phyloP scores from a whole-genome alignment of 495 filamentous ascomycete genomes.

The Stereocaulon alpinum region DNA sequence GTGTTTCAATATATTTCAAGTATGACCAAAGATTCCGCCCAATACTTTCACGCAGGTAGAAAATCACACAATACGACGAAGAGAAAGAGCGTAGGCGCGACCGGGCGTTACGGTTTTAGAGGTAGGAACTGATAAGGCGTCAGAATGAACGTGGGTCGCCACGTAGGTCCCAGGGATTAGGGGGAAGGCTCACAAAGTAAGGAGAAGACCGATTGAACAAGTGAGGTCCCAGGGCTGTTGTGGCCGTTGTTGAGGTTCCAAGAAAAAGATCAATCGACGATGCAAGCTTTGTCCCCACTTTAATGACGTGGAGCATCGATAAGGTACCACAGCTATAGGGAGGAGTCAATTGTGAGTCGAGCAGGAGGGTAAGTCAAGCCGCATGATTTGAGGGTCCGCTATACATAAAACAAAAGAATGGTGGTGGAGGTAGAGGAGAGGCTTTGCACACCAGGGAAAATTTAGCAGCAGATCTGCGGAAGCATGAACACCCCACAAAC shows the following conservation, averaged over 20 bases:
- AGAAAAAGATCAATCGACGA: background rate
- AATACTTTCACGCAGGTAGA: background rate
- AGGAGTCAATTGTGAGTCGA: background rate
- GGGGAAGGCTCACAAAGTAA: background rate
- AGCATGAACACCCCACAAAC: constrained; percentile 8
- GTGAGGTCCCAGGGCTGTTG: background rate
- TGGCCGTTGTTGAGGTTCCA: background rate
- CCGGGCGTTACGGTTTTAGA: background rate
- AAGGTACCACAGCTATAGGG: background rate
- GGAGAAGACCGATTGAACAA: constrained; percentile 1
- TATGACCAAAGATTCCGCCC: background rate
- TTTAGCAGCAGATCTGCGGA: constrained; percentile 4
- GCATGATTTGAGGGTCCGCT: background rate
- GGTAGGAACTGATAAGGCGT: constrained; percentile 4
- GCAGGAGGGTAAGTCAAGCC: background rate
- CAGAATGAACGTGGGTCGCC: background rate
- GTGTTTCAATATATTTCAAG: background rate
- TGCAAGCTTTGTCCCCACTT: constrained; percentile 3
- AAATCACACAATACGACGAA: background rate
- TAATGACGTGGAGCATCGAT: background rate
- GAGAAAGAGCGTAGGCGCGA: background rate
- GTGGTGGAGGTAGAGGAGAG: constrained; percentile 1
- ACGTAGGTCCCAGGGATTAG: background rate
- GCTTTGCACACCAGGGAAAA: background rate
- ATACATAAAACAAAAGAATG: background rate